Evolutionary conservation across 768 basidiomycete species (phyloP), one percentile per base, ranked within the genome.

Genomic region (Tylopilus subfusipes): DNA sequence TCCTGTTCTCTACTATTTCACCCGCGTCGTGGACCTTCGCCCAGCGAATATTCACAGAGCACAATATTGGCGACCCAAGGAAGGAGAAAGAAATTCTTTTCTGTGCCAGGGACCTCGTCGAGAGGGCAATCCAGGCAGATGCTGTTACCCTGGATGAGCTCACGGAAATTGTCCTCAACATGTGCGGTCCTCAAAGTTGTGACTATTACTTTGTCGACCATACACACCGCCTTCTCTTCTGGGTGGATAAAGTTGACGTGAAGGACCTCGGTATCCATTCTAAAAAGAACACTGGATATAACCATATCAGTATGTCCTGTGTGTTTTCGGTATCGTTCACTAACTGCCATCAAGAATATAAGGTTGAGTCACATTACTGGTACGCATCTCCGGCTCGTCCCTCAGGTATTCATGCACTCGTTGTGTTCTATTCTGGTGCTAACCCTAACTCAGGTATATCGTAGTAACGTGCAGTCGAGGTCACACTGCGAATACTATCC

Each of bases 181-280:
- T 63, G 24, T 48, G 52, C 10, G 31, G 43, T 7, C 5, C 2
- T 18, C 21, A 5, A 11, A 3, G 1, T 18, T 63, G 62, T 30
- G 11, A 18, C 14, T 63, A 62, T 48, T 56, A 62, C 33, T 62
- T 62, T 39, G 61, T 56, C 16, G 62, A 62, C 50, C 62, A 62
- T 34, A 40, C 16, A 11, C 10, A 54, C 21, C 57, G 46, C 24
- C 61, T 61, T 27, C 50, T 63, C 10, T 63, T 63, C 19, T 62
- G 60, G 61, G 19, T 62, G 16, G 43, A 59, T 9, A 4, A 21
- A 6, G 29, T 63, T 0, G 33, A 19, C 21, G 21, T 42, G 24
- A 36, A 25, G 5, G 27, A 36, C 0, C 51, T 61, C 3, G 18
- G 10, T 22, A 49, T 25, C 21, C 22, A 48, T 5, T 13, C 58